Conservation (phyloP, 208 protist genomes). For the Leishmania arabica region DNA sequence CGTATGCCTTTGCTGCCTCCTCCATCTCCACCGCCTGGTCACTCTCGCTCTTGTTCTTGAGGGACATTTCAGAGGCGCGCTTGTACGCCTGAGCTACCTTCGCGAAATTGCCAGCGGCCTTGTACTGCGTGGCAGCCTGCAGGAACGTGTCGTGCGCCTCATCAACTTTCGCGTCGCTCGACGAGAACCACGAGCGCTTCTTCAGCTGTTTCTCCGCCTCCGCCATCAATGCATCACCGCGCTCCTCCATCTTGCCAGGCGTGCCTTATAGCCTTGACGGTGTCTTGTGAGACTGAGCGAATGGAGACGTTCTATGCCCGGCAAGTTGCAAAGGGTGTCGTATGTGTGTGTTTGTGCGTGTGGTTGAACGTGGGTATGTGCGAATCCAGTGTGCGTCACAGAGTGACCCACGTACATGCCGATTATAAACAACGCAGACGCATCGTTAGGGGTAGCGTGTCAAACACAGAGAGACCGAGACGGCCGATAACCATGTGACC, state of each 20-base stretch:
- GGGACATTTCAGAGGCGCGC: constrained; percentile 72
- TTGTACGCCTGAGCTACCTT: constrained; percentile 76
- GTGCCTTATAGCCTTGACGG: constrained; percentile 8
- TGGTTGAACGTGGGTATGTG: background rate
- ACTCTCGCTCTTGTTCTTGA: constrained; percentile 64
- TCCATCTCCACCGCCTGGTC: constrained; percentile 69
- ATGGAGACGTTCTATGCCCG: background rate
- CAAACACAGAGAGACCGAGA: background rate
- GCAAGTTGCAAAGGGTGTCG: background rate
- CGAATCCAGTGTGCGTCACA: background rate
- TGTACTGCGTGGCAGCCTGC: constrained; percentile 84
- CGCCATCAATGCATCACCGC: constrained; percentile 70
- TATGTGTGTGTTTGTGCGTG: background rate
- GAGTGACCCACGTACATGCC: background rate
- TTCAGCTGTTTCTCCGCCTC: constrained; percentile 74
- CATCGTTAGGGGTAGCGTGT: background rate
- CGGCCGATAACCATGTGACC: background rate
- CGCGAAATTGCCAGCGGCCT: constrained; percentile 64
- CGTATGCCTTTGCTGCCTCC: constrained; percentile 60
- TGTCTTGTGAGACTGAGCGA: background rate
- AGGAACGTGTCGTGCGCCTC: constrained; percentile 79
- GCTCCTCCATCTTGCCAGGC: constrained; percentile 48
- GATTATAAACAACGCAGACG: background rate
- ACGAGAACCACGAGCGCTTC: constrained; percentile 72
- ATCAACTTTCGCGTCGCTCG: constrained; percentile 58